Evolutionary conservation across 768 basidiomycete species (phyloP), one percentile per base, ranked within the genome.

Genomic region (Lactarius vividus): DNA sequence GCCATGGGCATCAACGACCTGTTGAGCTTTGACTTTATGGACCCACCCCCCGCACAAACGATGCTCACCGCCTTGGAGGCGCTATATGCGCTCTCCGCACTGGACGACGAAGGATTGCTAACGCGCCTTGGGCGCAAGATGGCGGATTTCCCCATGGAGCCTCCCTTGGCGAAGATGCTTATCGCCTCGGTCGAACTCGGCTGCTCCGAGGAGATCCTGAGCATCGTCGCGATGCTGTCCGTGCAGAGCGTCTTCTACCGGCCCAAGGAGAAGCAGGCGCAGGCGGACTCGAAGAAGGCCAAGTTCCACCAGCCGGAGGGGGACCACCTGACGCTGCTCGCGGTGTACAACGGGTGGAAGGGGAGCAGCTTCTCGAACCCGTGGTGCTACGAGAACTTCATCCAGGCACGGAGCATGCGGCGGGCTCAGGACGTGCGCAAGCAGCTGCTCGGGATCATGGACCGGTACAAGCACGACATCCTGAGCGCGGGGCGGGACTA

Each of bases 221-320:
- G 94, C 3, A 91, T 98, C 60, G 95, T 98, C 1, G 96, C 96
- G 10, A 99, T 99, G 97, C 80, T 98, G 46, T 94, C 93, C 3
- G 94, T 97, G 35, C 96, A 96, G 74, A 92, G 87, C 58, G 94
- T 98, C 44, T 99, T 98, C 76, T 98, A 98, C 77, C 87, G 97
- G 42, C 97, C 96, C n/a, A 98, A 98, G 77, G 97, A 98, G 78
- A 98, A 98, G 78, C 97, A 98, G 75, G 95, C 92, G 13, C 96
- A 98, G 77, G 97, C 97, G 0, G 97, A 99, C 77, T 95, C 96
- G 40, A 98, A 99, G 81, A 99, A 98, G 77, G 97, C 97, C 37
- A 99, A 99, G 77, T 99, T 99, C 79, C 96, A 98, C 77, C 94
- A 98, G 75, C 94, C 97, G 0, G 97, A 98, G 79, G 97, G 97